Percentiles rank a stretch among this genome's conserved stretches.
These are phyloP conservation scores for Carex arenaria DNA, from an alignment of 202 grass and related monocot species.

Conservation along the genomic window DNA sequence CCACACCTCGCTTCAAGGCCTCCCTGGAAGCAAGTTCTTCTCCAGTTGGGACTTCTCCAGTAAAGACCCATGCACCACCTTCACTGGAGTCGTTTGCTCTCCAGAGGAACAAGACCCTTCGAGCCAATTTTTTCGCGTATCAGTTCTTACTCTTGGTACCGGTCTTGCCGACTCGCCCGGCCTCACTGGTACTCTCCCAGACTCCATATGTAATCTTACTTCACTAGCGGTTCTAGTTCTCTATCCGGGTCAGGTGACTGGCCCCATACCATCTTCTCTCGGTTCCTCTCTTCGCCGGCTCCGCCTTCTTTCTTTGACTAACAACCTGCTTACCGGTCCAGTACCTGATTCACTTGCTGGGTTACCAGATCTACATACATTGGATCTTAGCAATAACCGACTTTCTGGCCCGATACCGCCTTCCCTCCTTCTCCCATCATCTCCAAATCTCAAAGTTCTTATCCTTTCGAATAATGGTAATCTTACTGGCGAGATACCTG, in stretches of 20 bases:
- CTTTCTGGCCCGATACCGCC: conserved; percentile 44
- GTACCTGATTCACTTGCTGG: conserved; percentile 48
- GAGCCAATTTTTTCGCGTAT: conserved; percentile 37
- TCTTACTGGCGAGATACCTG: conserved; percentile 50
- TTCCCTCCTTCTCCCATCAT: conserved; percentile 41
- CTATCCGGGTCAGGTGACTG: conserved; percentile 48
- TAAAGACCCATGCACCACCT: conserved; percentile 34
- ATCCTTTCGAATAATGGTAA: conserved; percentile 55
- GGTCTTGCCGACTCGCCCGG: conserved; percentile 59
- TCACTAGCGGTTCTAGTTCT: conserved; percentile 60
- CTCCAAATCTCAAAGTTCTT: conserved; percentile 51
- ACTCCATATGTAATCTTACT: conserved; percentile 48
- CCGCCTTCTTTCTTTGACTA: conserved; percentile 50
- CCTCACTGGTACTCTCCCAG: conserved; percentile 38
- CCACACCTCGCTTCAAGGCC: conserved; percentile 38
- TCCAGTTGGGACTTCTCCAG: conserved; percentile 42
- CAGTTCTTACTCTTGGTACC: conserved; percentile 60
- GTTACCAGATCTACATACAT: conserved; percentile 62
- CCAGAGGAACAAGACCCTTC: conserved; percentile 23
- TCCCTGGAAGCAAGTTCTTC: conserved; percentile 63
- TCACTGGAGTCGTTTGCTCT: conserved; percentile 50
- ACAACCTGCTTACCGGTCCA: conserved; percentile 36
- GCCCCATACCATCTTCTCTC: conserved; percentile 34
- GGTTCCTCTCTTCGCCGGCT: conserved; percentile 47
- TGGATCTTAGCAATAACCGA: conserved; percentile 63